Evolutionary conservation across 331 rosid genomes (phyloP).

Genomic region (Arachis monticola): DNA sequence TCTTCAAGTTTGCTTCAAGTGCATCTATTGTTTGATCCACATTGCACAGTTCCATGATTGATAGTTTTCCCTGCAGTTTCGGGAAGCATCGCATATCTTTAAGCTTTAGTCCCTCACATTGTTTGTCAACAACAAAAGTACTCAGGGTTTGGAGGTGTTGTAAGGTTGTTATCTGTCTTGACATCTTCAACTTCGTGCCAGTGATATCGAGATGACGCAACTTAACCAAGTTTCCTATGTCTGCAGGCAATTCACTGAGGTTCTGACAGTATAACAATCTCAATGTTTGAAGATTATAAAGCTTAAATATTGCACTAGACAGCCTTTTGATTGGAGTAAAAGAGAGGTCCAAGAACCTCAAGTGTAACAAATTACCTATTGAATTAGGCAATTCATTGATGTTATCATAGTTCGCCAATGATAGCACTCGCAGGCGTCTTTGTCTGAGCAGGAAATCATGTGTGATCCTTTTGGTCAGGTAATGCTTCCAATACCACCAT

Average conservation of each 20-base stretch:
- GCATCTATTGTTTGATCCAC: slow-evolving; percentile 7
- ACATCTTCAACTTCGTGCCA: background rate
- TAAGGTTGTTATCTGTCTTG: background rate
- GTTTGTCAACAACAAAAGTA: background rate
- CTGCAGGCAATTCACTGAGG: slow-evolving; percentile 9
- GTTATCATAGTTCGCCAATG: background rate
- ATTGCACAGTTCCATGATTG: slow-evolving; percentile 22
- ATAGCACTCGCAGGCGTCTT: background rate
- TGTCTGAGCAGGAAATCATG: background rate
- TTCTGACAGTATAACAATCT: background rate
- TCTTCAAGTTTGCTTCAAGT: slow-evolving; percentile 15
- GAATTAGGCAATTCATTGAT: slow-evolving; percentile 6
- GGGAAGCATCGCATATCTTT: slow-evolving; percentile 13
- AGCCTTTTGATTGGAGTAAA: slow-evolving; percentile 11
- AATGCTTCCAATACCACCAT: slow-evolving; percentile 3
- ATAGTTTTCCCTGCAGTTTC: slow-evolving; percentile 15
- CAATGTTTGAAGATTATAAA: slow-evolving; percentile 28
- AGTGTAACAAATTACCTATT: slow-evolving; percentile 2
- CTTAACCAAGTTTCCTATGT: slow-evolving; percentile 13
- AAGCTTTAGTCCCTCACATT: background rate
- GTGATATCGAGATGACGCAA: slow-evolving; percentile 14
- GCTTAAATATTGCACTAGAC: slow-evolving; percentile 1
- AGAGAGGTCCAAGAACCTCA: slow-evolving; percentile 23
- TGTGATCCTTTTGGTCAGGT: background rate
- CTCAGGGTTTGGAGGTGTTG: slow-evolving; percentile 16